These are phyloP conservation scores for Corchorus capsularis DNA, from an alignment of 345 rosid species.

Conservation along the genomic window DNA sequence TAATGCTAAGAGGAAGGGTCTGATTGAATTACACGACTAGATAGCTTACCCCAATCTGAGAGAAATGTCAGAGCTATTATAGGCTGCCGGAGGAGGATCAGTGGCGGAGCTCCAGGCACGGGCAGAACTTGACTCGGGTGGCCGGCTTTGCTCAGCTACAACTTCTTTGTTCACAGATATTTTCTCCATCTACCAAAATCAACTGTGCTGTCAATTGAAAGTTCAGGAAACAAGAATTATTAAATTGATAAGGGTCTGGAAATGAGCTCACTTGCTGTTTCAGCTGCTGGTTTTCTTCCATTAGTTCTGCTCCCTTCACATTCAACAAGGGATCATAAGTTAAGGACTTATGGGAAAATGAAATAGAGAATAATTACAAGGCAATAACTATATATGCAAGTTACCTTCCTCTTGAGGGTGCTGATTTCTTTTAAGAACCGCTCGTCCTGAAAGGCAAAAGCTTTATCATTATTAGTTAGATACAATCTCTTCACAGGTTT, in stretches of 20 bases:
- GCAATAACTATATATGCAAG: neutral
- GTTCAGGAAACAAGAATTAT: neutral
- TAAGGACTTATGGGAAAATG: neutral
- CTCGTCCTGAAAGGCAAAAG: slow-evolving; percentile 31
- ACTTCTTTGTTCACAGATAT: neutral
- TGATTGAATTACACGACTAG: neutral
- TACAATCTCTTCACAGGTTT: neutral
- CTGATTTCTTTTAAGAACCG: slow-evolving; percentile 25
- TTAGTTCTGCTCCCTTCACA: slow-evolving; percentile 32
- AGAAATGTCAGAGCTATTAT: slow-evolving; percentile 18
- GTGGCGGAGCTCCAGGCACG: slow-evolving; percentile 21
- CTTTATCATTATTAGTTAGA: neutral
- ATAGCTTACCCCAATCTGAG: slow-evolving; percentile 38
- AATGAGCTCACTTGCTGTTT: slow-evolving; percentile 27
- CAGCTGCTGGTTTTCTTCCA: slow-evolving; percentile 36
- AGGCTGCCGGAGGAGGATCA: slow-evolving; percentile 24
- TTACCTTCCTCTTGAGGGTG: slow-evolving; percentile 34
- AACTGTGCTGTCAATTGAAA: neutral
- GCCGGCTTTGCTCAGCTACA: slow-evolving; percentile 19
- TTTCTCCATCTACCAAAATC: slow-evolving; percentile 20
- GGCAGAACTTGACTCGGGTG: slow-evolving; percentile 22
- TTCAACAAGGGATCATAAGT: neutral
- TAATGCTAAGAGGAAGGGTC: no score
- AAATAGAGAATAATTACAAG: neutral
- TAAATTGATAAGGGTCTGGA: neutral